Base-by-base conservation (phyloP, 441 rosid genomes). In the Pelargonium cotyledonis region DNA sequence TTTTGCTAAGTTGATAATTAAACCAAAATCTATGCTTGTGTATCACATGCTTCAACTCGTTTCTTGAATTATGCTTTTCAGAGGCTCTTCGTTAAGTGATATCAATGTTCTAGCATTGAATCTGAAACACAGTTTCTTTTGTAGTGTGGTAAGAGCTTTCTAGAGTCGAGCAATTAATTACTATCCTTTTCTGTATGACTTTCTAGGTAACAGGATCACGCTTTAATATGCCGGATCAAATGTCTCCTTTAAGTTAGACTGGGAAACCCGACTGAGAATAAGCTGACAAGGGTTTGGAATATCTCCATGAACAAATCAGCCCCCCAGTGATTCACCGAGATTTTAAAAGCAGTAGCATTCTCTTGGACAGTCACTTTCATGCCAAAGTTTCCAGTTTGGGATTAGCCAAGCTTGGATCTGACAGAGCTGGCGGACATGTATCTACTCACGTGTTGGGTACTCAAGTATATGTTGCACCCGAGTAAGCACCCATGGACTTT, bases 371-470 rank as follows among this genome's bases (percentile, higher is more conserved):
- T 74, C 77, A 78, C 67, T 81, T 85, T 72, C 89, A 81, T 10
- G 87, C 89, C 74, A 88, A 86, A 80, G 91, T 86, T 70, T 88
- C 91, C 12, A 89, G 85, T 78, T 88, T 86, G 70, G 89, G 91
- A 75, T 76, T 88, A 75, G 89, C 91, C 65, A 88, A 84, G 78
- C 85, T 88, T 8, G 99, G 99, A 69, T 83, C 97, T n/a, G 97
- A 89, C 72, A 88, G 84, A 82, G 95, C 88, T 15, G 92, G 97
- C 58, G 99, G 95, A 46, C 94, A 94, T 60, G 97, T 94, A 68
- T 91, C 97, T 5, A 91, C 96, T 15, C 83, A 96, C 69, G 89
- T 88, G 5, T 72, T 88, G 73, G 91, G 91, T 72, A 86, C 94
- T 68, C 91, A 86, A 72, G 94, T 91, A 80, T 88, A 88, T 38